Percentiles rank a stretch among this genome's conserved stretches.
Evolutionary conservation across 2,329 filamentous ascomycete species (phyloP).

Genomic region (Colletotrichum sp.): DNA sequence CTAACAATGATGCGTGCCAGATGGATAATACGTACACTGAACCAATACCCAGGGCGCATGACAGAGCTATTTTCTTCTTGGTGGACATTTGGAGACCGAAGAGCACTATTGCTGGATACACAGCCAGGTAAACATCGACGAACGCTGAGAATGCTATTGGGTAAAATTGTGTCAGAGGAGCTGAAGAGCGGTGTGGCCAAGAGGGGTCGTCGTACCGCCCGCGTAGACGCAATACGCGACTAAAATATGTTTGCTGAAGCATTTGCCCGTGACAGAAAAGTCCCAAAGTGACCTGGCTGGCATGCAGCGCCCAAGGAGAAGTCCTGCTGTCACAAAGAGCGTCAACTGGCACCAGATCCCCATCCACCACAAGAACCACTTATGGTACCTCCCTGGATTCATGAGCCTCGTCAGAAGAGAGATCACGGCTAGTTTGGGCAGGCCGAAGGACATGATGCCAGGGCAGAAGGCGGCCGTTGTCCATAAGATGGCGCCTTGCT

Average conservation of each 20-base stretch:
- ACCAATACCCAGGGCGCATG: constrained; percentile 42
- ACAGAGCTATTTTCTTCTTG: constrained; percentile 45
- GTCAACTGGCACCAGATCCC: background rate
- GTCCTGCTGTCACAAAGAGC: background rate
- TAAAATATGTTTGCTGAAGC: constrained; percentile 28
- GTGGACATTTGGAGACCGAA: constrained; percentile 39
- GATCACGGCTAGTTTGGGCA: constrained; percentile 48
- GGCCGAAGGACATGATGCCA: constrained; percentile 41
- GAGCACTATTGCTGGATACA: constrained; percentile 44
- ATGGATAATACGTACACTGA: constrained; percentile 31
- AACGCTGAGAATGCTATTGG: constrained; percentile 35
- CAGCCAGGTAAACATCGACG: constrained; percentile 46
- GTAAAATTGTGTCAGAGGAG: rapidly evolving
- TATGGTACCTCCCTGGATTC: constrained; percentile 4
- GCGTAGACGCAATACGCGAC: constrained; percentile 44
- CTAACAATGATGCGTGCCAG: background rate
- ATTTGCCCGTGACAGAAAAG: background rate
- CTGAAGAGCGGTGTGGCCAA: background rate
- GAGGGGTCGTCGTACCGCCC: constrained; percentile 33
- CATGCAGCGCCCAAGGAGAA: background rate
- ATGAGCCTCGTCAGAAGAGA: constrained; percentile 37
- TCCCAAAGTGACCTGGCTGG: background rate
- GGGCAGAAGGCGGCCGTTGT: constrained; percentile 40
- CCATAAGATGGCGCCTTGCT: constrained; percentile 35
- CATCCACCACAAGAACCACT: constrained; percentile 6